A percentile compares a stretch with the other conserved stretches of the same genome.
Evolutionary conservation across 83 land plant species (phyloP).

Genomic region (Isoetes engelmannii): DNA sequence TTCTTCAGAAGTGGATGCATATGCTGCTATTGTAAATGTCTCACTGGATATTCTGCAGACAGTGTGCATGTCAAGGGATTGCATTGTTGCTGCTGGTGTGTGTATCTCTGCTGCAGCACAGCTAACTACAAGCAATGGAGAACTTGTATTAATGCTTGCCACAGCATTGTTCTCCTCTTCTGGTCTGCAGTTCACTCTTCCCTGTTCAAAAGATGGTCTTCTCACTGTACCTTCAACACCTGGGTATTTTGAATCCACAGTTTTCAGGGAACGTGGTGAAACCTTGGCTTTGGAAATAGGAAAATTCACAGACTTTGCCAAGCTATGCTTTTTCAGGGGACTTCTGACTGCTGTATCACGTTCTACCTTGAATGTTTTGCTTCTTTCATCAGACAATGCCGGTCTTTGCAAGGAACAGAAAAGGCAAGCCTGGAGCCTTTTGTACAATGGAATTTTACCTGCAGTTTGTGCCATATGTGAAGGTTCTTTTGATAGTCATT

Average conservation of each 20-base stretch:
- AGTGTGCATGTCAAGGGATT: constrained; percentile 71
- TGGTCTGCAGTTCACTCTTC: constrained; percentile 5
- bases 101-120: constrained; percentile 81
- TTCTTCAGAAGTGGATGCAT: constrained; percentile 21
- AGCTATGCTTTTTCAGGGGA: constrained; percentile 79
- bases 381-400: constrained; percentile 5
- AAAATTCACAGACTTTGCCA: constrained; percentile 62
- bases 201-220: constrained; percentile 12
- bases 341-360: constrained; percentile 79
- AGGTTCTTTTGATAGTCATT: constrained; percentile 86
- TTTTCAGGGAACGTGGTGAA: constrained; percentile 22
- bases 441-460: constrained; percentile 82
- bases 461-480: constrained; percentile 72
- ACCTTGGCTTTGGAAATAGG: constrained; percentile 41
- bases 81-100: constrained; percentile 94
- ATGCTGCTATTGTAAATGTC: constrained; percentile 30
- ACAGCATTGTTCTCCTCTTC: constrained; percentile 39
- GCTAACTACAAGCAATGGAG: constrained; percentile 31
- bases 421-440: constrained; percentile 41
- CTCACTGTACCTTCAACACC: neutral
- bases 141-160: constrained; percentile 53
- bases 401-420: constrained; percentile 1
- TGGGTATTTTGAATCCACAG: constrained; percentile 21
- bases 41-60: constrained; percentile 65
- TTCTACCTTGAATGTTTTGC: constrained; percentile 42